A percentile compares a stretch with the other conserved stretches of the same genome.
These are phyloP conservation scores for Karstenula rhodostoma DNA, from an alignment of 2,329 filamentous ascomycete genomes.

Conservation along the genomic window DNA sequence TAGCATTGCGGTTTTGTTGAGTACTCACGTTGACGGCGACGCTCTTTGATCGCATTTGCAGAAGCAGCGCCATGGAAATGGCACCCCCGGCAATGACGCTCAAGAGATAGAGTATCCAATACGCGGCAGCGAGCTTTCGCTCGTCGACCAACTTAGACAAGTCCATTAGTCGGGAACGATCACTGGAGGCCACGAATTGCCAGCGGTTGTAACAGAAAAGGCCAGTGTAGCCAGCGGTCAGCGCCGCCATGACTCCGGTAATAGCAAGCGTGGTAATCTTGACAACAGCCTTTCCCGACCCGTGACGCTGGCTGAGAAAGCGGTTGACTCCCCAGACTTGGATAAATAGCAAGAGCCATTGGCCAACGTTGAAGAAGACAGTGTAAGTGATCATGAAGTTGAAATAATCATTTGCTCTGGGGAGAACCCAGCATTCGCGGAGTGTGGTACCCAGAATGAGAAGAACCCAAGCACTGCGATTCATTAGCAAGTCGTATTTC, in stretches of 20 bases:
- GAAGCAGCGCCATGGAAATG: conserved; percentile 24
- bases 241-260: conserved; percentile 29
- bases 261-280: conserved; percentile 24
- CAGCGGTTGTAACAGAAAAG: conserved; percentile 27
- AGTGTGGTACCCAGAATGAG: conserved; percentile 24
- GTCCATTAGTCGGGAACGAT: not conserved
- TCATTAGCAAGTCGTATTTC: conserved; percentile 13
- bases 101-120: conserved; percentile 29
- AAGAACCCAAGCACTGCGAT: conserved; percentile 22
- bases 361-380: conserved; percentile 31
- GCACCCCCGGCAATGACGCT: conserved; percentile 25
- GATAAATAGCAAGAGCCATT: conserved; percentile 34
- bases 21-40: conserved; percentile 30
- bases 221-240: conserved; percentile 24
- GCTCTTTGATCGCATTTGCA: conserved; percentile 25
- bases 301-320: conserved; percentile 31
- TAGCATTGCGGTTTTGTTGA: not conserved
- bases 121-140: conserved; percentile 20
- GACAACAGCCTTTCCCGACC: conserved; percentile 18
- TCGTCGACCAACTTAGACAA: not conserved
- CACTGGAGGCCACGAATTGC: conserved; percentile 7
- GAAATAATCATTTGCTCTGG: conserved; percentile 3
- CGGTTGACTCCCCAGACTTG: conserved; percentile 36
- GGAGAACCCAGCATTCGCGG: conserved; percentile 19
- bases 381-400: conserved; percentile 23